phyloP scores from a whole-genome alignment of 2,329 filamentous ascomycete species.

The Epichloe aotearoae region DNA sequence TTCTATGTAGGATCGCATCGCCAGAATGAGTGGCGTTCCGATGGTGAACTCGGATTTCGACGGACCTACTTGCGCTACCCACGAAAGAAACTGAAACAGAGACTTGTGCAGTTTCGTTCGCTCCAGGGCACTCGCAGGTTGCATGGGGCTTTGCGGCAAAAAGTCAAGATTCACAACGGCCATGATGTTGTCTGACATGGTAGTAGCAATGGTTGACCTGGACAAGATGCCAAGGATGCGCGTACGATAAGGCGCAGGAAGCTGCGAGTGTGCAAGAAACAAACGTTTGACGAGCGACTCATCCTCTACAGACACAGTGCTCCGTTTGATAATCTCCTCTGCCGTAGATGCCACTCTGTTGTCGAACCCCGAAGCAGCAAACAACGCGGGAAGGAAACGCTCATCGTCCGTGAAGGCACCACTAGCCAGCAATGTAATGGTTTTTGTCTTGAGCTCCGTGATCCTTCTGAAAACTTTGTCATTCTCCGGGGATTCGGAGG shows the following conservation, averaged over 20 bases:
- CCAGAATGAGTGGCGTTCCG: slow-evolving; percentile 53
- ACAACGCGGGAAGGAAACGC: slow-evolving; percentile 70
- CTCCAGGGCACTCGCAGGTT: slow-evolving; percentile 49
- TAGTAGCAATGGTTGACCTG: slow-evolving; percentile 63
- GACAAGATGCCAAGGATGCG: slow-evolving; percentile 63
- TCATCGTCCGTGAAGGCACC: slow-evolving; percentile 76
- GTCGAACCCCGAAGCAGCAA: slow-evolving; percentile 71
- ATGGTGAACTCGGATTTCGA: slow-evolving; percentile 46
- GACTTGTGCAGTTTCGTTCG: slow-evolving; percentile 67
- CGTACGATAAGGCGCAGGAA: slow-evolving; percentile 60
- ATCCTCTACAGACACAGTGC: slow-evolving; percentile 61
- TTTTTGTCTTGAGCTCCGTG: slow-evolving; percentile 40
- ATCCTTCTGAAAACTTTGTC: slow-evolving; percentile 38
- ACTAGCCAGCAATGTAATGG: slow-evolving; percentile 62
- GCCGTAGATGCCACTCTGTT: slow-evolving; percentile 71
- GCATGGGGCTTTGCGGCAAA: slow-evolving; percentile 20
- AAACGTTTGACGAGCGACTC: slow-evolving; percentile 47
- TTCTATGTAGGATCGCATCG: slow-evolving; percentile 61
- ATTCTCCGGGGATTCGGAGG: slow-evolving; percentile 36
- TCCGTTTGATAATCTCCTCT: slow-evolving; percentile 78
- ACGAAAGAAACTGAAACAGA: slow-evolving; percentile 76
- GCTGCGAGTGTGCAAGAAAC: slow-evolving; percentile 60
- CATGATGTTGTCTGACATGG: slow-evolving; percentile 53
- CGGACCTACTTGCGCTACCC: slow-evolving; percentile 65
- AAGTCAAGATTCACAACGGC: slow-evolving; percentile 57